Conservation (phyloP, 2,329 filamentous ascomycete genomes). For the Fonsecaea multimorphosa region DNA sequence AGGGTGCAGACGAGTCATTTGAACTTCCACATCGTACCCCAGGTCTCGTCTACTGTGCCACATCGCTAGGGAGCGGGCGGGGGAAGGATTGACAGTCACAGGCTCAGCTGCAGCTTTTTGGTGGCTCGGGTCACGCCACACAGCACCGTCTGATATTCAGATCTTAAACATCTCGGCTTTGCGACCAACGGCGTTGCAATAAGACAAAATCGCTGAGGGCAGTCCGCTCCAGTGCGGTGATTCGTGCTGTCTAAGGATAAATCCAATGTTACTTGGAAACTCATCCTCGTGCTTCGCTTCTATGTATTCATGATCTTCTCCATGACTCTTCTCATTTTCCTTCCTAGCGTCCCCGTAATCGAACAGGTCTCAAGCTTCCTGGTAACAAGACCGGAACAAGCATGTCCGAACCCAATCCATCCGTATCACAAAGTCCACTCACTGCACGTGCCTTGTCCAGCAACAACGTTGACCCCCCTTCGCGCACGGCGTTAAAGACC, state of each 20-base stretch:
- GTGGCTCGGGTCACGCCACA: neutral
- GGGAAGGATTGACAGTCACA: neutral
- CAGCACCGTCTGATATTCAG: neutral
- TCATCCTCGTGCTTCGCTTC: neutral
- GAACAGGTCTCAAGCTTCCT: too few relatives aligned
- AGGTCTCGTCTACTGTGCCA: constrained; percentile 29
- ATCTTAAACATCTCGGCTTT: neutral
- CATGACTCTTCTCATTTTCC: neutral
- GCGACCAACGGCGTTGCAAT: neutral
- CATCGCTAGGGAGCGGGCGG: neutral
- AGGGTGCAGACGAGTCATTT: constrained; percentile 64
- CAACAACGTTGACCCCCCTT: neutral
- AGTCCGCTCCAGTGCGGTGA: neutral
- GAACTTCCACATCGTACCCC: constrained; percentile 68
- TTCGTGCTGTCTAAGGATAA: neutral
- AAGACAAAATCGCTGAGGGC: neutral
- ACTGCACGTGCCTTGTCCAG: neutral
- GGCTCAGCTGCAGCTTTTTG: neutral
- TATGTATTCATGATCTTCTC: neutral
- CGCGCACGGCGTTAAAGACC: neutral
- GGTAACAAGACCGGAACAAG: neutral
- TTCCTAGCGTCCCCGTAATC: neutral
- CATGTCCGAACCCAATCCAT: too few relatives aligned
- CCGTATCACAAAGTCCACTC: neutral
- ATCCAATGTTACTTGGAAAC: neutral